phyloP scores from a whole-genome alignment of 306 rosid species.

The Spatholobus suberectus region DNA sequence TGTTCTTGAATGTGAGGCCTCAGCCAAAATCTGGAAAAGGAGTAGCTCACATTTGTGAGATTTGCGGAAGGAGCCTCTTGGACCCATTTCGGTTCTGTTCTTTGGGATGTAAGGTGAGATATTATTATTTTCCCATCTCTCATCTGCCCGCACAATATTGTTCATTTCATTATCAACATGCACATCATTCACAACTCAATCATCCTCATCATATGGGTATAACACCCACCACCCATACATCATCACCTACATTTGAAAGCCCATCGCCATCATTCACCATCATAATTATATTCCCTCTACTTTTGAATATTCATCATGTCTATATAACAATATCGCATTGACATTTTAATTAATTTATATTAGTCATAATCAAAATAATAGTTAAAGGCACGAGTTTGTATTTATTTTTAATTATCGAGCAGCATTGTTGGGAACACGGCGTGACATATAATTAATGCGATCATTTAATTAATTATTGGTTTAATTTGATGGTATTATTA shows the following conservation, averaged over 20 bases:
- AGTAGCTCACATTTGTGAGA: conserved; percentile 85
- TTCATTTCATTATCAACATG: conserved; percentile 55
- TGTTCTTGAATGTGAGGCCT: conserved; percentile 94
- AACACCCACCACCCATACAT: conserved; percentile 72
- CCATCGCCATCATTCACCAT: conserved; percentile 37
- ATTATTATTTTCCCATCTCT: not conserved
- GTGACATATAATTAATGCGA: not conserved
- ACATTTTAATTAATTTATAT: conserved; percentile 12
- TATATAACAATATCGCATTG: not conserved
- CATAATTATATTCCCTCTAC: conserved; percentile 25
- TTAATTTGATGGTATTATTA: conserved; percentile 7
- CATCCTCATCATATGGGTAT: conserved; percentile 50
- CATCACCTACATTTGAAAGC: conserved; percentile 65
- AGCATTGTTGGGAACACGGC: conserved; percentile 36
- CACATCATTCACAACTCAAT: conserved; percentile 57
- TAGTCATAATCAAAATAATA: not conserved
- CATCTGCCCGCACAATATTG: conserved; percentile 2
- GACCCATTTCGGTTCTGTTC: conserved; percentile 93
- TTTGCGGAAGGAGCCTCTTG: conserved; percentile 83
- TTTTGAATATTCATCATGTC: conserved; percentile 45
- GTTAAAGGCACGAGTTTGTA: not conserved
- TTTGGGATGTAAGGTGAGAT: conserved; percentile 90
- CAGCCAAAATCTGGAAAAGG: conserved; percentile 88
- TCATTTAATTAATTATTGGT: not conserved
- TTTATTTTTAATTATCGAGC: not conserved